Conservation (phyloP, 1,139 yeast genomes). For the Yamadazyma spencermartinsiae region DNA sequence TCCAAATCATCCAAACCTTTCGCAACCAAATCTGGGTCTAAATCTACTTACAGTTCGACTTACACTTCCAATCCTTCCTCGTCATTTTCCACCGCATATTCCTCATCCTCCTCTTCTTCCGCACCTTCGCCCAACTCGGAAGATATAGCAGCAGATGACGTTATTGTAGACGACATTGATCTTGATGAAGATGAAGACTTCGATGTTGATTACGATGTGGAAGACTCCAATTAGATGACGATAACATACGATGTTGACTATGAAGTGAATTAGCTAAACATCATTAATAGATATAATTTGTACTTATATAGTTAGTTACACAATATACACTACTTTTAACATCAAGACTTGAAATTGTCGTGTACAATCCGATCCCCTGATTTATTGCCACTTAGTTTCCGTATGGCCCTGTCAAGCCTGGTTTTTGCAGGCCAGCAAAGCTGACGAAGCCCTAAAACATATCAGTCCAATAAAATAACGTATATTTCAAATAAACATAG, state of each 20-base stretch:
- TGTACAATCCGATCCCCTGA: neutral
- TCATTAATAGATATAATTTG: neutral
- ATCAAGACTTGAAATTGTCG: no score
- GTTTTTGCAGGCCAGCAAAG: no score
- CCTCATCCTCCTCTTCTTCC: neutral
- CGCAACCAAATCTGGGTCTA: neutral
- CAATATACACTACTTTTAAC: no score
- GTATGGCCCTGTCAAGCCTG: no score
- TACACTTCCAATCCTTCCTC: neutral
- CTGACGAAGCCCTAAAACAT: neutral
- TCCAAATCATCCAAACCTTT: no score
- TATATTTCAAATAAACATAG: slow-evolving; percentile 2
- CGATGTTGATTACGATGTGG: slow-evolving; percentile 3
- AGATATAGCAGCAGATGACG: slow-evolving; percentile 3
- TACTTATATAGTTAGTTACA: neutral
- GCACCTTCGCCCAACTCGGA: slow-evolving; percentile 5
- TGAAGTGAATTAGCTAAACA: no score
- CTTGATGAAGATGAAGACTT: slow-evolving; percentile 12
- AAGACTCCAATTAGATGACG: neutral
- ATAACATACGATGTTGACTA: no score
- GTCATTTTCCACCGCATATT: neutral
- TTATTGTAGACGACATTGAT: slow-evolving; percentile 12
- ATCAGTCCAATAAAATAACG: neutral
- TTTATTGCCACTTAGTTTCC: no score
- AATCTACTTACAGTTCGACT: slow-evolving; percentile 1